Evolutionary conservation across 805 yeast species (phyloP).

Genomic region (Lipomyces yamadae): DNA sequence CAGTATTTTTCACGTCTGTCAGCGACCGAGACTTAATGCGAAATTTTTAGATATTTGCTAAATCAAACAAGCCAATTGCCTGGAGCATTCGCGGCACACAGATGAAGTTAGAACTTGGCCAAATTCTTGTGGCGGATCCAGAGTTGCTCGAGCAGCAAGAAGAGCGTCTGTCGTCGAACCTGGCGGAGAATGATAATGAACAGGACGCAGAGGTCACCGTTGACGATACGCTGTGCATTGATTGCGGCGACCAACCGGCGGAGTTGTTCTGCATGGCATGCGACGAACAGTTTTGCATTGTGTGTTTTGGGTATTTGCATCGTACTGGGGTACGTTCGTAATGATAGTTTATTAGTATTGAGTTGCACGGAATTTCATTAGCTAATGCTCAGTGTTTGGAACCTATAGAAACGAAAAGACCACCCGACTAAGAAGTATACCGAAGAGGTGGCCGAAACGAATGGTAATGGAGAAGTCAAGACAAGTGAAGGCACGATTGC

Average conservation of each 20-base stretch:
- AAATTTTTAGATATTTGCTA: neutral
- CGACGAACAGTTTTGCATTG: slow-evolving; percentile 69
- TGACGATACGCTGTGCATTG: slow-evolving; percentile 56
- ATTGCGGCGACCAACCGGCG: slow-evolving; percentile 74
- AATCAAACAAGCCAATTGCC: neutral
- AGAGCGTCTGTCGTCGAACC: slow-evolving; percentile 15
- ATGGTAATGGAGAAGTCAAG: slow-evolving; percentile 30
- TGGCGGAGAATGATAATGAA: slow-evolving; percentile 18
- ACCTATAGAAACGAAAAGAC: slow-evolving; percentile 49
- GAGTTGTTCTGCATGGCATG: slow-evolving; percentile 67
- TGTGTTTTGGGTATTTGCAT: slow-evolving; percentile 71
- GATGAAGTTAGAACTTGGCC: slow-evolving; percentile 32
- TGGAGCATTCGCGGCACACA: neutral
- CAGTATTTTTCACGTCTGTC: neutral
- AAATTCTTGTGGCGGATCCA: slow-evolving; percentile 28
- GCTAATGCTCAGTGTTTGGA: neutral
- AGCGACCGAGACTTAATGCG: neutral
- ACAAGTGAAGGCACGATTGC: slow-evolving; percentile 33
- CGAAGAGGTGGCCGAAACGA: slow-evolving; percentile 35
- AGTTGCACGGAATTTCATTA: neutral
- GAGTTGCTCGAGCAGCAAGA: slow-evolving; percentile 26
- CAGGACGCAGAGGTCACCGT: slow-evolving; percentile 4
- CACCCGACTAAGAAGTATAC: slow-evolving; percentile 49
- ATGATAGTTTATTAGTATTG: neutral
- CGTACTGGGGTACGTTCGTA: slow-evolving; percentile 57